A percentile compares a stretch with the other conserved stretches of the same genome.
phyloP scores from a whole-genome alignment of 225 moss, liverwort and hornwort genomes.

The Bryoerythrophyllum caledonicum region DNA sequence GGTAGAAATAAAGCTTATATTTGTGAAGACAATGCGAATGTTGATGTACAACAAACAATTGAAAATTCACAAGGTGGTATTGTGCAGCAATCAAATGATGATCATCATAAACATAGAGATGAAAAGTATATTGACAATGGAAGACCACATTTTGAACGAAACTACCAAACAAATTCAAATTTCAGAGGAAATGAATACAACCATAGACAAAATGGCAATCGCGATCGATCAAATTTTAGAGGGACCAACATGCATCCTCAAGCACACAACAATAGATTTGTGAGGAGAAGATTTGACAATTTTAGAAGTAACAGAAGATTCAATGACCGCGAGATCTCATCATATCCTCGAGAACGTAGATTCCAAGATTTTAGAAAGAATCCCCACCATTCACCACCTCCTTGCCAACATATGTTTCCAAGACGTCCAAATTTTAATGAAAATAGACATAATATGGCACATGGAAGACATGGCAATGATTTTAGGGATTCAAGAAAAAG shows the following conservation, averaged over 20 bases:
- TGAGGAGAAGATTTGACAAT: constrained; percentile 21
- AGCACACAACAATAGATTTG: constrained; percentile 13
- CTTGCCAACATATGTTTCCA: background rate
- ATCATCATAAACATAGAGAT: background rate
- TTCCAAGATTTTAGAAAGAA: constrained; percentile 16
- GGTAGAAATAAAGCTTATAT: background rate
- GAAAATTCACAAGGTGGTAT: background rate
- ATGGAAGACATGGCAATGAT: background rate
- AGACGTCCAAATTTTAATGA: constrained; percentile 18
- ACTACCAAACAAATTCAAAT: background rate
- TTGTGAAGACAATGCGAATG: background rate
- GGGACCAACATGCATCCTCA: background rate
- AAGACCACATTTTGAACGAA: background rate
- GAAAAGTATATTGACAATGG: background rate
- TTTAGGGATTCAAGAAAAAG: background rate
- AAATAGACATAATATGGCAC: background rate
- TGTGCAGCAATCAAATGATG: background rate
- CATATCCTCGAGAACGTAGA: background rate
- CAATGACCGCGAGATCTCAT: constrained; percentile 6
- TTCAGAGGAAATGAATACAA: background rate
- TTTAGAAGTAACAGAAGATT: constrained; percentile 21
- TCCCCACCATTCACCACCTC: background rate
- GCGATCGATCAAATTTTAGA: background rate
- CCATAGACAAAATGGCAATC: background rate
- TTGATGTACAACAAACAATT: background rate